A percentile compares a stretch with the other conserved stretches of the same genome.
Conservation (phyloP, 2,329 filamentous ascomycete genomes). For the Calycina herbarum region DNA sequence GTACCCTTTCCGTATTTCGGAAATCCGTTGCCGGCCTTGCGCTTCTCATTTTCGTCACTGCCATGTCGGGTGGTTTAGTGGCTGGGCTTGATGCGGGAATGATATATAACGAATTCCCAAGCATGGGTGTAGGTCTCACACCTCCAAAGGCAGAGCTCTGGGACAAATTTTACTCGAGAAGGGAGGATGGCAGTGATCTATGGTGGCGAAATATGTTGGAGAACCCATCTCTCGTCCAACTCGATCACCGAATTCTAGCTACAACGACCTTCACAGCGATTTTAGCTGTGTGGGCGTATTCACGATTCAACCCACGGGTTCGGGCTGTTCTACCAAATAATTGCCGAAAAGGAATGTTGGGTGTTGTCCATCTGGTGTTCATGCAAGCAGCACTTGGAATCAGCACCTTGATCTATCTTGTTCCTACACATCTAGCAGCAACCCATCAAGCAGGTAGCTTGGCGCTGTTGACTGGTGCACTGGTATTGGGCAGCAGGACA, state of each 20-base stretch:
- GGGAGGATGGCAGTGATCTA: slow-evolving; percentile 75
- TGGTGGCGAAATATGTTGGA: slow-evolving; percentile 98
- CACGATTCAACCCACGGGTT: slow-evolving; percentile 61
- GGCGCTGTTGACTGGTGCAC: slow-evolving; percentile 76
- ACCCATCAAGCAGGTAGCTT: slow-evolving; percentile 90
- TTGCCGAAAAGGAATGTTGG: slow-evolving; percentile 69
- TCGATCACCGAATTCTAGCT: slow-evolving; percentile 91
- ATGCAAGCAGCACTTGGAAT: slow-evolving; percentile 87
- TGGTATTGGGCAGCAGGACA: slow-evolving; percentile 76
- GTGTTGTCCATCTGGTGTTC: slow-evolving; percentile 78
- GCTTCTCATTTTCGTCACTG: slow-evolving; percentile 79
- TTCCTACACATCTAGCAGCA: slow-evolving; percentile 83
- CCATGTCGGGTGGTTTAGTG: slow-evolving; percentile 90
- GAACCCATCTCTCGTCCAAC: slow-evolving; percentile 92
- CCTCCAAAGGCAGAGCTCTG: slow-evolving; percentile 83
- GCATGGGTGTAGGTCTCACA: slow-evolving; percentile 82
- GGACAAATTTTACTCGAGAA: slow-evolving; percentile 80
- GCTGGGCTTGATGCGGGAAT: slow-evolving; percentile 93
- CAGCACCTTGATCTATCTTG: slow-evolving; percentile 87
- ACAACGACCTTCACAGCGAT: slow-evolving; percentile 84
- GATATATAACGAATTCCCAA: slow-evolving; percentile 98
- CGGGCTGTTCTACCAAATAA: slow-evolving; percentile 59
- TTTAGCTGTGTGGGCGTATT: slow-evolving; percentile 77
- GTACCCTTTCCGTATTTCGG: slow-evolving; percentile 72
- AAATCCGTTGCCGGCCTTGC: slow-evolving; percentile 70